These are phyloP conservation scores for Talaromyces sp. DNA, from an alignment of 2,329 filamentous ascomycete genomes.

Conservation along the genomic window DNA sequence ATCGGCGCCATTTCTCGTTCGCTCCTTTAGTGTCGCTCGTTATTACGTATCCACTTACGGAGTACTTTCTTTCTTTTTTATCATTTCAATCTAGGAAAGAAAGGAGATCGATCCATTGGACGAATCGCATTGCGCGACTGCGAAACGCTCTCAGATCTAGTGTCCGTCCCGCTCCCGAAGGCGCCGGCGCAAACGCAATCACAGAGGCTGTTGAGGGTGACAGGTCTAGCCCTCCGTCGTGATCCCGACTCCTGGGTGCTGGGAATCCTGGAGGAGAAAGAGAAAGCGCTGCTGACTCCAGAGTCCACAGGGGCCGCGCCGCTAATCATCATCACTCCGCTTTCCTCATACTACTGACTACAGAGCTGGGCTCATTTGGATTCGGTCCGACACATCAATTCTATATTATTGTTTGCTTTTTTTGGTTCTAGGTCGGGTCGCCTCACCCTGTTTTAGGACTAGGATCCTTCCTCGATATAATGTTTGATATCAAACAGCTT, in stretches of 20 bases:
- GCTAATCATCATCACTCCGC: slow-evolving; percentile 11
- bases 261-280: slow-evolving; percentile 13
- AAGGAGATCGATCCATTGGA: background rate
- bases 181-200: slow-evolving; percentile 5
- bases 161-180: background rate
- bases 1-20: background rate
- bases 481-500: slow-evolving; percentile 13
- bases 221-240: slow-evolving; percentile 1
- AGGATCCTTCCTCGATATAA: background rate
- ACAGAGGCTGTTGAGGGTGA: background rate
- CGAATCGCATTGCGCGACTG: slow-evolving; percentile 9
- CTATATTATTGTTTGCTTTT: slow-evolving; percentile 4
- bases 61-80: background rate
- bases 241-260: slow-evolving; percentile 14
- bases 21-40: background rate
- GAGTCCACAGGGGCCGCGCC: background rate
- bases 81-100: background rate
- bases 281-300: background rate
- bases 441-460: slow-evolving; percentile 1
- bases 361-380: slow-evolving; percentile 10
- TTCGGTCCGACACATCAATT: slow-evolving; percentile 8
- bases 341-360: background rate
- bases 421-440: background rate
- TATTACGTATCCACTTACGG: slow-evolving; percentile 2
- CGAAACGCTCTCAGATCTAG: slow-evolving; percentile 7